Evolutionary conservation across 352 stramenopile genomes (phyloP).

Genomic region (Hyaloperonospora arabidopsidis): DNA sequence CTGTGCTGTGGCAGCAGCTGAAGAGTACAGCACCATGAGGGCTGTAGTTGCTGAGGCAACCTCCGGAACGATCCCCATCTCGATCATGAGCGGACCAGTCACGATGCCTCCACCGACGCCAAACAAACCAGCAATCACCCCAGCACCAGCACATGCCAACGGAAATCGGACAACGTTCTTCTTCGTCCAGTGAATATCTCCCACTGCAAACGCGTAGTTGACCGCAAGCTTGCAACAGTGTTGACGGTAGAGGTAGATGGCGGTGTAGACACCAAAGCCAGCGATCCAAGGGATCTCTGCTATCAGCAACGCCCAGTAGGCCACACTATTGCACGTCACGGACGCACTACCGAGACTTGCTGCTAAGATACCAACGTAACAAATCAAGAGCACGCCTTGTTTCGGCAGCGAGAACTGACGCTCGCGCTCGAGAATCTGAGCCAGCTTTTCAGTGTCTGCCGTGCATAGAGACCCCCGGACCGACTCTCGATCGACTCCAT

Average conservation of each 20-base stretch:
- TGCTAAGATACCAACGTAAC: too few relatives aligned
- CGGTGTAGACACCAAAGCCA: conserved; percentile 29
- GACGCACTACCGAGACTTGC: conserved; percentile 14
- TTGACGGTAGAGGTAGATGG: conserved; percentile 25
- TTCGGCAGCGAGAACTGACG: too few relatives aligned
- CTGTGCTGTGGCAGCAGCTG: conserved; percentile 44
- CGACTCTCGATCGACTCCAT: too few relatives aligned
- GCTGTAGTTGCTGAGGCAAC: conserved; percentile 35
- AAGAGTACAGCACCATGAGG: conserved; percentile 49
- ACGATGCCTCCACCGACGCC: conserved; percentile 44
- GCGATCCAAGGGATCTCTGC: conserved; percentile 50
- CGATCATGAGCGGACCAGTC: conserved; percentile 27
- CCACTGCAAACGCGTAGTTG: conserved; percentile 31
- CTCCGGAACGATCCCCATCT: conserved; percentile 30
- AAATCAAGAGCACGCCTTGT: too few relatives aligned
- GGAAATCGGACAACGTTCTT: conserved; percentile 45
- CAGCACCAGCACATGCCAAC: conserved; percentile 29
- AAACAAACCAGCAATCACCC: conserved; percentile 45
- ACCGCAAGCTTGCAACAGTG: conserved; percentile 36
- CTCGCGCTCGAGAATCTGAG: too few relatives aligned
- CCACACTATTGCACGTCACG: conserved; percentile 32
- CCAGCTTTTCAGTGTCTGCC: too few relatives aligned
- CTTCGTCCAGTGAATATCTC: conserved; percentile 40
- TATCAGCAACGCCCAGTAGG: conserved; percentile 49
- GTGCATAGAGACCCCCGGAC: too few relatives aligned